Evolutionary conservation across 176 grass and related monocot genomes (phyloP), one percentile per base, ranked within the genome.

Genomic region (Otatea glauca): DNA sequence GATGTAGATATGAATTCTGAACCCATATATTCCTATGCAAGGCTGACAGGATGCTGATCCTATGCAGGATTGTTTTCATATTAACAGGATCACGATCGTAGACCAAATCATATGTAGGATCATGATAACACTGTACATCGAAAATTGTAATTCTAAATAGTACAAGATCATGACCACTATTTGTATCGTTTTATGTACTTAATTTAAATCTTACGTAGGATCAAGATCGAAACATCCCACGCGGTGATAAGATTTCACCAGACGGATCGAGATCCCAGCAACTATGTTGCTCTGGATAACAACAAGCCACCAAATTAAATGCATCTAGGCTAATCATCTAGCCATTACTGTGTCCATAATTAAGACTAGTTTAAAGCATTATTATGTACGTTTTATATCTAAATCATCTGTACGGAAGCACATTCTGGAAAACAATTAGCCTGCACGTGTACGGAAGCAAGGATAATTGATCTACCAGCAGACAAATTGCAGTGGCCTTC

Each of bases 401-500:
- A 76, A 75, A 51, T 27, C 51, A 51, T 23, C 8, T 7, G 70
- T 55, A 85, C 77, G 77, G 77, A 68, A 32, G 42, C 82, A 70
- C 35, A 70, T 43, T 3, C 17, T 25, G 76, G 55, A 7, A 68
- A 76, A 27, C 65, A 71, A 75, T 55, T 43, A 80, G 18, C 9
- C 16, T 54, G 43, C 12, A 29, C 16, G 1, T 50, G 77, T 90
- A 84, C 81, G 65, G 74, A 60, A 20, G 10, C 81, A 55, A 42
- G 66, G 60, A 18, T 41, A 12, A 85, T 72, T 49, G 59, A 78
- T 81, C 81, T 67, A 81, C 80, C 89, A 79, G 68, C 77, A 78
- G 88, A 93, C 91, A 93, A 20, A 82, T 62, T 61, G 45, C 68
- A 49, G 81, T 91, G 88, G 88, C 82, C 50, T 83, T 93, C 91